phyloP scores from a whole-genome alignment of 371 early-diverging fungal species.

The Mortierella sp. region DNA sequence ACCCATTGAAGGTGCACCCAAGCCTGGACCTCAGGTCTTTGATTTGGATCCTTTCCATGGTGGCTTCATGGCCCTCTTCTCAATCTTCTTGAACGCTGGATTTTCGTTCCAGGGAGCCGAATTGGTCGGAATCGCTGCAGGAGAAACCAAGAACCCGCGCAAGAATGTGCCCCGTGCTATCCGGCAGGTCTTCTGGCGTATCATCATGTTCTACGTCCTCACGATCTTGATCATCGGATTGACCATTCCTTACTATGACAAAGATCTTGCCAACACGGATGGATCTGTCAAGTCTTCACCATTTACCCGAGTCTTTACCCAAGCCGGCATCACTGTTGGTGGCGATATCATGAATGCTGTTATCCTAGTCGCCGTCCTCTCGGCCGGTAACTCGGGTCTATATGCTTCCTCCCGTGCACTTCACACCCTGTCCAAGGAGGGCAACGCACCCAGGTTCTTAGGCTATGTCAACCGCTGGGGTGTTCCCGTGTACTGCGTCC shows the following conservation, averaged over 20 bases:
- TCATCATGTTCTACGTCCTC: conserved; percentile 72
- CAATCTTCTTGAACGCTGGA: conserved; percentile 82
- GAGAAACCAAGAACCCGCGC: conserved; percentile 76
- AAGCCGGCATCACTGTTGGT: conserved; percentile 62
- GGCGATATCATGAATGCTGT: conserved; percentile 73
- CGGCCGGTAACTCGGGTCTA: conserved; percentile 68
- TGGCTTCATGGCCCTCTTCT: conserved; percentile 73
- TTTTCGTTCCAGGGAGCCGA: conserved; percentile 92
- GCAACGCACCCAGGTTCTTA: conserved; percentile 60
- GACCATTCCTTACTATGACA: conserved; percentile 71
- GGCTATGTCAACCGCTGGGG: conserved; percentile 60
- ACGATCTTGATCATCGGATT: conserved; percentile 76
- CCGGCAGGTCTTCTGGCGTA: conserved; percentile 77
- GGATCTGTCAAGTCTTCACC: conserved; percentile 64
- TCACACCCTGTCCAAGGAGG: conserved; percentile 60
- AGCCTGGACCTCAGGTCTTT: conserved; percentile 41
- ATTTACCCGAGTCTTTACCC: conserved; percentile 71
- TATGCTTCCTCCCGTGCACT: conserved; percentile 66
- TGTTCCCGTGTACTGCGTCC: conserved; percentile 65
- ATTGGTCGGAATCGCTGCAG: conserved; percentile 78
- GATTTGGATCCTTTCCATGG: conserved; percentile 83
- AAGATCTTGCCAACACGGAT: conserved; percentile 56
- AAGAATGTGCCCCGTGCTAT: conserved; percentile 74
- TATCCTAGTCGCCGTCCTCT: conserved; percentile 64
- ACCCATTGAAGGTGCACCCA: conserved; percentile 55